Evolutionary conservation across 371 early-diverging fungal genomes (phyloP), one percentile per base, ranked within the genome.

Genomic region (Mucor velutinosus): DNA sequence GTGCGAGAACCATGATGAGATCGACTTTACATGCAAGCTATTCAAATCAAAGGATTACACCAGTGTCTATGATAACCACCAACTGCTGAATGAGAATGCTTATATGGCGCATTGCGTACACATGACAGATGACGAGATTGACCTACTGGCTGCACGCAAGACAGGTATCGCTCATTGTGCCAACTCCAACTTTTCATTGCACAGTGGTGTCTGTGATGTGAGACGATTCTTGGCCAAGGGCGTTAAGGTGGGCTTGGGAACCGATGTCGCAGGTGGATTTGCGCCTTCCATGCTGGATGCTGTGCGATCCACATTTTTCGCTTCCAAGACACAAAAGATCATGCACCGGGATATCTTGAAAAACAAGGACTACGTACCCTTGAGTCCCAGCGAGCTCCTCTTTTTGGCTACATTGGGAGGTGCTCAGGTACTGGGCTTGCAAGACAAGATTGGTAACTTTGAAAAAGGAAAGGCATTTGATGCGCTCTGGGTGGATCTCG

Each of bases 101-200:
- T 90, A 96, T 67, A 92, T 97, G 93, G 98, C 96, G 19, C 98
- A 97, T 76, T 93, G 95, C 66, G 90, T 97, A 21, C 93, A 96
- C 80, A 86, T 95, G 82, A 77, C 84, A 11, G 87, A 88, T 1
- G 86, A 85, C 3, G 97, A 97, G 65, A 72, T 90, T 14, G 75
- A 72, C 8, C 60, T 93, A 43, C 65, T 96, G 63, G 85, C 82
- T 53, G 75, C 79, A 15, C 65, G 76, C 37, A 84, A 87, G 15
- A 88, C 90, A 0, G 94, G 93, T 43, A 76, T 97, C 43, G 85
- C 94, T 5, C 98, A 97, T 76, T 97, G 98, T 69, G 93, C 98
- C 23, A 93, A 87, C 66, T 92, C 93, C 58, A 97, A 97, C 82
- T 95, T 97, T 69, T 85, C 89, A 12, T 77, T 97, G 45, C 83